Evolutionary conservation across 805 yeast genomes (phyloP), one percentile per base, ranked within the genome.

Genomic region (Cyberlindnera mycetangii): DNA sequence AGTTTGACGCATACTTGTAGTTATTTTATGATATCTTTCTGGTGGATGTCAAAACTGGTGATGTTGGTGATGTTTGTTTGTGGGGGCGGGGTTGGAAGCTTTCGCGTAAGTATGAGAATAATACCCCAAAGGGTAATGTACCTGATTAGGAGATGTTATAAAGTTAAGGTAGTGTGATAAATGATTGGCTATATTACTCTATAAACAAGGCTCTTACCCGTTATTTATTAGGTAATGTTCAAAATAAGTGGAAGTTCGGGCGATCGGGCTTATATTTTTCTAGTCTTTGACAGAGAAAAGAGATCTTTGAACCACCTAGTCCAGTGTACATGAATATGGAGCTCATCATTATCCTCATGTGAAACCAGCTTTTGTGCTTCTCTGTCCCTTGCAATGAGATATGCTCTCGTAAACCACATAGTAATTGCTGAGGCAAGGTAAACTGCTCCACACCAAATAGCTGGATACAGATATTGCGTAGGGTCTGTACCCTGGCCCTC

Each of bases 361-460:
- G 54, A 44, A 5, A 41, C 47, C 7, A 30, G 40, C 15, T 56
- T 60, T 7, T 54, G 62, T 7, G 60, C 64, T 27, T 59, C 37
- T 22, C 45, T 50, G 50, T 77, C 79, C 51, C 87, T 67, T 12
- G 76, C 75, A 20, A 76, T 67, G 11, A 81, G 47, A 67, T 79
- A 79, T 1, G 79, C 83, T 56, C 88, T 67, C 43, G 79, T 53
- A 3, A 76, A 28, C 42, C 74, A 60, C 33, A 78, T 59, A 15
- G 59, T 43, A 1, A 69, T 22, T 1, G 77, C 71, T 11, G 79
- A 74, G 8, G 64, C 76, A 16, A 76, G 46, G 56, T 75, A 81
- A 5, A 75, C 65, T 14, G 67, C 57, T 0, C 88, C 89, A 17
- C 81, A 75, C 58, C 81, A 82, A 1, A 81, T 68, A 1, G 82